These are phyloP conservation scores for Saraca asoca DNA, from an alignment of 331 rosid species.

Conservation along the genomic window DNA sequence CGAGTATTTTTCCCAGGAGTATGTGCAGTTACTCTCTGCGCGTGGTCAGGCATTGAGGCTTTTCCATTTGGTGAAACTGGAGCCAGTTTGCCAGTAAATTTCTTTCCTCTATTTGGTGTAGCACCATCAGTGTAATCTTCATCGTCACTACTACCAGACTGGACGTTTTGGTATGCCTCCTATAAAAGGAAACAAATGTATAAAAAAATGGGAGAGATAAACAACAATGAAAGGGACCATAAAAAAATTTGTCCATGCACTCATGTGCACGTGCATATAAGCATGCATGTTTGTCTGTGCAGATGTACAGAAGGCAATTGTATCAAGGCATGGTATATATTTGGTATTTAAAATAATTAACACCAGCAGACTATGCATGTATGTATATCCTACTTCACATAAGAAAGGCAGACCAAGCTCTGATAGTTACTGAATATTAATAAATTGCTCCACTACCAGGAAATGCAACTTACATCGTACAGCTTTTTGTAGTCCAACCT, in stretches of 20 bases:
- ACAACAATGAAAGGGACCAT: constrained; percentile 3
- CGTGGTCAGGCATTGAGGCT: constrained; percentile 34
- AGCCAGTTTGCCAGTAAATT: constrained; percentile 40
- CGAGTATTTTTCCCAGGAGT: constrained; percentile 46
- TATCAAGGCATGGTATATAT: neutral
- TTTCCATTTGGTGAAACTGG: constrained; percentile 46
- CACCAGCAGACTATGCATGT: neutral
- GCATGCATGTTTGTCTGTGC: neutral
- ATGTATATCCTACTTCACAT: constrained; percentile 19
- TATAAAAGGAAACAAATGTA: constrained; percentile 41
- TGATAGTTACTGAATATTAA: constrained; percentile 19
- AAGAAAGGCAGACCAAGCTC: constrained; percentile 24
- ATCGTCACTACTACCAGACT: constrained; percentile 76
- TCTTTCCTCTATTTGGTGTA: constrained; percentile 50
- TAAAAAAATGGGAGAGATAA: constrained; percentile 22
- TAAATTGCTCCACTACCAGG: constrained; percentile 24
- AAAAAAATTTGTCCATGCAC: constrained; percentile 19
- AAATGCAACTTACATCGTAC: constrained; percentile 83
- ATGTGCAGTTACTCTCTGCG: constrained; percentile 26
- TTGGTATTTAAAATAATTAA: constrained; percentile 1
- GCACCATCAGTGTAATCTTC: constrained; percentile 60
- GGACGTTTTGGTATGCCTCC: constrained; percentile 69
- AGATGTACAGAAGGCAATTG: neutral
- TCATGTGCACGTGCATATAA: neutral
- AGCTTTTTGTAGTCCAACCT: constrained; percentile 94